Evolutionary conservation across 2,329 filamentous ascomycete species (phyloP).

Genomic region (Fusarium camptoceras): DNA sequence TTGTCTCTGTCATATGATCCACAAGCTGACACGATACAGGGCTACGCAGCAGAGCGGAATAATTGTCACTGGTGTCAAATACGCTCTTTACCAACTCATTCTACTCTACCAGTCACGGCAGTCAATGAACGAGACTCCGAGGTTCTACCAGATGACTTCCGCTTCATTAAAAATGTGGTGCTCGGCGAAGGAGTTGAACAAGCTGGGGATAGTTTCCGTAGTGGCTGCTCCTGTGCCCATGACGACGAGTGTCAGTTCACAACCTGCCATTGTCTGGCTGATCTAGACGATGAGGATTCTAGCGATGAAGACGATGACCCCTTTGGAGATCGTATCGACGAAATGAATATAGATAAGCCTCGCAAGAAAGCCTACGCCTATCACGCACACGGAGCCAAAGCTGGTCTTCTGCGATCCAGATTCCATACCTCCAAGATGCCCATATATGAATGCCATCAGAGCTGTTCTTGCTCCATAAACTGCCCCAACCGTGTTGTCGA

Average conservation of each 20-base stretch:
- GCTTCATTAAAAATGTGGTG: constrained; percentile 73
- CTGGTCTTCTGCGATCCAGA: constrained; percentile 64
- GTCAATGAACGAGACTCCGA: constrained; percentile 71
- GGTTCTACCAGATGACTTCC: constrained; percentile 71
- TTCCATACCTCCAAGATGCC: constrained; percentile 67
- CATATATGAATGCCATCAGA: constrained; percentile 84
- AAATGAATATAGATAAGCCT: constrained; percentile 30
- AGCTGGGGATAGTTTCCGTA: constrained; percentile 70
- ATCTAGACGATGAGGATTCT: constrained; percentile 65
- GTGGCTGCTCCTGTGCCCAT: constrained; percentile 74
- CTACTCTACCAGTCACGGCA: constrained; percentile 67
- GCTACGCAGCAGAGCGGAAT: constrained; percentile 53
- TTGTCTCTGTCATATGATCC: not conserved
- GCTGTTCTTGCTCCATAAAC: constrained; percentile 70
- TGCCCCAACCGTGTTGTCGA: constrained; percentile 85
- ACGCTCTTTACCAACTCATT: constrained; percentile 63
- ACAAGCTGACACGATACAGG: constrained; percentile 41
- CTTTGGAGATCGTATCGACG: constrained; percentile 38
- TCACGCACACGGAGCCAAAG: constrained; percentile 64
- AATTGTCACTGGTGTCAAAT: constrained; percentile 73
- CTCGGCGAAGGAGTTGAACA: constrained; percentile 69
- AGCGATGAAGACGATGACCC: constrained; percentile 56
- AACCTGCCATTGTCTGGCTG: constrained; percentile 76
- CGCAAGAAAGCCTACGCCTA: constrained; percentile 69
- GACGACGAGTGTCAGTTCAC: constrained; percentile 75